phyloP scores from a whole-genome alignment of 192 early-diverging fungal species.

The Podila minutissima region DNA sequence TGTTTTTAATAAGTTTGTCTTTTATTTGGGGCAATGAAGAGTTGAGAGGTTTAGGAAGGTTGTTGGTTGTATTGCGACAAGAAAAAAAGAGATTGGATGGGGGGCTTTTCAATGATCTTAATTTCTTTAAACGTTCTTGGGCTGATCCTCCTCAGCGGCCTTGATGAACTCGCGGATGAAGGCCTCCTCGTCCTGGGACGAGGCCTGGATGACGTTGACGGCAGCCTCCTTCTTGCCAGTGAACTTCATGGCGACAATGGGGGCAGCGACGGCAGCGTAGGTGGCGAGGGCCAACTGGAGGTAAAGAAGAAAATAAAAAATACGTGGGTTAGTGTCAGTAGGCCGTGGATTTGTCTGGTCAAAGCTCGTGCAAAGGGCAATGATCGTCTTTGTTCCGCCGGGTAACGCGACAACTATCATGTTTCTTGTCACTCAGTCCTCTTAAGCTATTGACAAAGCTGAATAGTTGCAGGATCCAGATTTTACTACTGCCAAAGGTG shows the following conservation, averaged over 20 bases:
- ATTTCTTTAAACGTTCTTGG: conserved; percentile 45
- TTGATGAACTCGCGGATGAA: conserved; percentile 54
- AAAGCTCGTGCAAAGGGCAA: no score
- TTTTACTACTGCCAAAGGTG: no score
- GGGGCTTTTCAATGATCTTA: neutral
- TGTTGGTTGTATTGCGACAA: neutral
- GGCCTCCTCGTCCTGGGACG: conserved; percentile 51
- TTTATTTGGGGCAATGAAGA: conserved; percentile 1
- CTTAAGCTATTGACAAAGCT: no score
- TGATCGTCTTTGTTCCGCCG: no score
- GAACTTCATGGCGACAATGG: conserved; percentile 18
- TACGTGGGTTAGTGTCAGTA: neutral
- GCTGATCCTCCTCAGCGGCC: conserved; percentile 44
- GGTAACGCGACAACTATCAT: no score
- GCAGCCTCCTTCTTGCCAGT: conserved; percentile 42
- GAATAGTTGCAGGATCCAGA: no score
- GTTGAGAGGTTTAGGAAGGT: neutral
- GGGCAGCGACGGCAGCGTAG: conserved; percentile 42
- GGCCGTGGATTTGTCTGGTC: no score
- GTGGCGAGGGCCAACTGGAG: conserved; percentile 50
- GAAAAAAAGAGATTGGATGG: neutral
- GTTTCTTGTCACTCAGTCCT: no score
- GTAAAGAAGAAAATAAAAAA: neutral
- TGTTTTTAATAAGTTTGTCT: neutral
- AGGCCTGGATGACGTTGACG: conserved; percentile 35